Percentiles rank a stretch among this genome's conserved stretches.
These are phyloP conservation scores for Pseudohyphozyma bogoriensis DNA, from an alignment of 768 basidiomycete genomes.

Conservation along the genomic window DNA sequence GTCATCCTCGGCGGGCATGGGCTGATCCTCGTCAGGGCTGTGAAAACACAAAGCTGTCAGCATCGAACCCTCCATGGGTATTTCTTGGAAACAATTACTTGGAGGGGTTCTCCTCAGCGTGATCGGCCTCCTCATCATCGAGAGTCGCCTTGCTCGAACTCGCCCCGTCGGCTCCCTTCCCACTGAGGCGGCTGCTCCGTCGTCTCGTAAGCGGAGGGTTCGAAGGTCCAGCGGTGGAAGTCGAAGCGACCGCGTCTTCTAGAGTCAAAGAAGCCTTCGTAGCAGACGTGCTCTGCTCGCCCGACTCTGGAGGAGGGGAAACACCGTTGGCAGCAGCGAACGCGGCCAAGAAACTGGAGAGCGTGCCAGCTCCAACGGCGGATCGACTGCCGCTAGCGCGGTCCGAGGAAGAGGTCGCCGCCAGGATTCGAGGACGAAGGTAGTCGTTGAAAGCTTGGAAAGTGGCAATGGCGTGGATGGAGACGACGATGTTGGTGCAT, in stretches of 20 bases:
- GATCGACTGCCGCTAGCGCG: no score
- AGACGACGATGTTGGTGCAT: slow-evolving; percentile 71
- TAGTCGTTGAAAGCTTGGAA: slow-evolving; percentile 97
- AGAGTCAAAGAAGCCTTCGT: no score
- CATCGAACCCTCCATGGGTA: no score
- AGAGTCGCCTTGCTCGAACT: neutral
- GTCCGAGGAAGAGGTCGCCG: slow-evolving; percentile 37
- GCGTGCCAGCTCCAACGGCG: slow-evolving; percentile 40
- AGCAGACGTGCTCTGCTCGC: neutral
- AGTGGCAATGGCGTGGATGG: slow-evolving; percentile 95
- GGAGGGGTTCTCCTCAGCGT: no score
- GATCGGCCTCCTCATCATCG: neutral
- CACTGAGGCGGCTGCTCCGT: slow-evolving; percentile 25
- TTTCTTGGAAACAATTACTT: no score
- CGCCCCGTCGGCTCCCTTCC: slow-evolving; percentile 5
- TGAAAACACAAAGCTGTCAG: neutral
- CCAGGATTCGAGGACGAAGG: slow-evolving; percentile 76
- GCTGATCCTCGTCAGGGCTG: neutral
- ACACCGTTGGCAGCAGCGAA: slow-evolving; percentile 44
- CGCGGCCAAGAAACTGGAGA: slow-evolving; percentile 85
- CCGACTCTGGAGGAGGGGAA: slow-evolving; percentile 2
- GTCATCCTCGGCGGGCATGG: neutral
- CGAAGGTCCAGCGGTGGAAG: slow-evolving; percentile 16
- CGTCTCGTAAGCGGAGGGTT: no score
- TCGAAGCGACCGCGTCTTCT: neutral